Percentiles rank a stretch among this genome's conserved stretches.
These are phyloP conservation scores for Pichia exigua DNA, from an alignment of 805 yeast genomes.

Conservation along the genomic window DNA sequence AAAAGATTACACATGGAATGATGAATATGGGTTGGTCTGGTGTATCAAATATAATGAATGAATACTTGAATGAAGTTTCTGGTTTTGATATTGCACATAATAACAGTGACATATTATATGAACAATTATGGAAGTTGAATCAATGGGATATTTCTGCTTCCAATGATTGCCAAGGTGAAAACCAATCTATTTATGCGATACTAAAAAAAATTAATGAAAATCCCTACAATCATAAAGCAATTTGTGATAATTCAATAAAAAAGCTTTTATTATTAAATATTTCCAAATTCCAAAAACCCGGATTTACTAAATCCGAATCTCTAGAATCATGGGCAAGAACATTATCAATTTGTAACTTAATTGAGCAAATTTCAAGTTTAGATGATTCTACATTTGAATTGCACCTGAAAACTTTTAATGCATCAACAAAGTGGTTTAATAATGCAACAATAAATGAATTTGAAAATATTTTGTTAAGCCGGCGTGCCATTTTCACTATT, in stretches of 20 bases:
- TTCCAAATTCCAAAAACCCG: neutral
- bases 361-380: constrained; percentile 14
- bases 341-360: constrained; percentile 24
- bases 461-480: constrained; percentile 38
- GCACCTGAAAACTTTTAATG: constrained; percentile 12
- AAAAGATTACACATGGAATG: constrained; percentile 32
- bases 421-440: constrained; percentile 32
- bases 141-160: constrained; percentile 69
- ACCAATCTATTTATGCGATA: constrained; percentile 43
- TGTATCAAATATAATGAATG: constrained; percentile 36
- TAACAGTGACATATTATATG: constrained; percentile 31
- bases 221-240: constrained; percentile 13
- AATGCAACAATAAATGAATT: constrained; percentile 27
- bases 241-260: constrained; percentile 16
- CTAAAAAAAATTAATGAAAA: constrained; percentile 40
- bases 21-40: constrained; percentile 49
- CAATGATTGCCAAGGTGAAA: constrained; percentile 27
- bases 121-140: constrained; percentile 69
- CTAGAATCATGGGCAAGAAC: constrained; percentile 26
- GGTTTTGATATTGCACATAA: neutral
- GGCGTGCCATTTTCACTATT: constrained; percentile 33
- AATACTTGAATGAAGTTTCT: constrained; percentile 8
- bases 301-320: constrained; percentile 1
- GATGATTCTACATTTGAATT: constrained; percentile 3
- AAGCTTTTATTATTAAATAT: constrained; percentile 1